These are phyloP conservation scores for Linaria vulgaris DNA, from an alignment of 257 asterid species.

Conservation along the genomic window DNA sequence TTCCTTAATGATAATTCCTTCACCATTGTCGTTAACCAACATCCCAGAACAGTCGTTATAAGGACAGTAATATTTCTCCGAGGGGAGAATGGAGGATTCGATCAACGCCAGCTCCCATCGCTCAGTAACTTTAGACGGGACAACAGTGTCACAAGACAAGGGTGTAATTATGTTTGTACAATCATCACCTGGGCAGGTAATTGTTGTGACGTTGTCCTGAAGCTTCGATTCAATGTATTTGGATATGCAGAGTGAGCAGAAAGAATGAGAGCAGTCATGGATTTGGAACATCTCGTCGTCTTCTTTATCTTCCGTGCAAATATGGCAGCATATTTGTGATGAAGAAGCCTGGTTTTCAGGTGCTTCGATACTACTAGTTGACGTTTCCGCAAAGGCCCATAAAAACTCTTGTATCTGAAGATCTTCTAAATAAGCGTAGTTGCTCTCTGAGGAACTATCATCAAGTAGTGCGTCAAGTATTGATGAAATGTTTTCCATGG, in stretches of 20 bases:
- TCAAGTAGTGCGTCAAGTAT: constrained; percentile 20
- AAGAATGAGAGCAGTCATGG: constrained; percentile 36
- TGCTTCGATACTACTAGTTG: neutral
- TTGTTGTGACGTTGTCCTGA: constrained; percentile 19
- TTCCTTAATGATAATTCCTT: constrained; percentile 21
- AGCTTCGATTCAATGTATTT: constrained; percentile 40
- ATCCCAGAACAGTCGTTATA: constrained; percentile 39
- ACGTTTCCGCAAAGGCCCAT: constrained; percentile 21
- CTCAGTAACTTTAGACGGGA: constrained; percentile 20
- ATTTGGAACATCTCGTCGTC: constrained; percentile 33
- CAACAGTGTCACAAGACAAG: constrained; percentile 10
- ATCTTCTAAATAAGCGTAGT: constrained; percentile 17
- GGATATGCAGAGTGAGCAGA: constrained; percentile 33
- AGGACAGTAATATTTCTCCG: constrained; percentile 51
- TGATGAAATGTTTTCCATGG: constrained; percentile 24
- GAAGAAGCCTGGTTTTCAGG: neutral
- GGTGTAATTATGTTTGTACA: constrained; percentile 35
- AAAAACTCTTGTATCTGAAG: constrained; percentile 34
- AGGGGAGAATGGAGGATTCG: constrained; percentile 33
- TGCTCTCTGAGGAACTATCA: constrained; percentile 1
- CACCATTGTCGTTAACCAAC: constrained; percentile 36
- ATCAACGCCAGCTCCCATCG: constrained; percentile 48
- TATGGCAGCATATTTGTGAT: constrained; percentile 21
- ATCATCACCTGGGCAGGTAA: constrained; percentile 47
- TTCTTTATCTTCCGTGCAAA: constrained; percentile 31